Evolutionary conservation across 257 asterid genomes (phyloP), one percentile per base, ranked within the genome.

Genomic region (Ilex asprella): DNA sequence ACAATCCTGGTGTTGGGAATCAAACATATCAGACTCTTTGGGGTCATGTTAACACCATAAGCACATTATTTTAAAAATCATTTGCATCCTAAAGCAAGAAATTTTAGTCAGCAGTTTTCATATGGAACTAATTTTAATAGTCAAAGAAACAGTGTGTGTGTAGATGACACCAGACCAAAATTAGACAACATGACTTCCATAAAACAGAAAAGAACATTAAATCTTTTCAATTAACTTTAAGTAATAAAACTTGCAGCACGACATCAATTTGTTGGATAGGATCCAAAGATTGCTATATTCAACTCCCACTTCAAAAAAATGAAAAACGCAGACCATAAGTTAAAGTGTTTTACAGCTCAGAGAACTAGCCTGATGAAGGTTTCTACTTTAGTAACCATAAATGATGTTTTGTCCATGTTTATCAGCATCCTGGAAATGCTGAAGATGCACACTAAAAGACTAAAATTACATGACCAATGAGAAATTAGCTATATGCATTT

Each of bases 1-100:
- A 67, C 84, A 79, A 68, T 87, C 99, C 94, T 91, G 84, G 62
- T 58, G 55, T 75, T 55, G 61, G 64, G 62, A 72, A 59, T 55
- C 12, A 59, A 74, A 70, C 35, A 61, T 61, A 67, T 68, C 60
- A 79, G 56, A 50, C 70, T 46, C 52, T 35, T 39, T 35, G 47
- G 56, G 55, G 50, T 49, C 49, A 66, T 60, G 32, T 10, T 46
- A 21, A 55, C 27, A 13, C 50, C 61, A 16, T 27, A 65, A 47
- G 30, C 64, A 71, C 50, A 7, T n/a, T 12, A 49, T 49, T 49
- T n/a, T n/a, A 49, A 4, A 3, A 6, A 49, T 12, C n/a, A 15
- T 49, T 49, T 12, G 3, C 5, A 49, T 11, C 14, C 3, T 11
- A 3, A 11, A 12, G 14, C 14, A 6, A 6, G 14, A 12, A 4